phyloP scores from a whole-genome alignment of 2,329 filamentous ascomycete genomes.

The Penicillium expansum region DNA sequence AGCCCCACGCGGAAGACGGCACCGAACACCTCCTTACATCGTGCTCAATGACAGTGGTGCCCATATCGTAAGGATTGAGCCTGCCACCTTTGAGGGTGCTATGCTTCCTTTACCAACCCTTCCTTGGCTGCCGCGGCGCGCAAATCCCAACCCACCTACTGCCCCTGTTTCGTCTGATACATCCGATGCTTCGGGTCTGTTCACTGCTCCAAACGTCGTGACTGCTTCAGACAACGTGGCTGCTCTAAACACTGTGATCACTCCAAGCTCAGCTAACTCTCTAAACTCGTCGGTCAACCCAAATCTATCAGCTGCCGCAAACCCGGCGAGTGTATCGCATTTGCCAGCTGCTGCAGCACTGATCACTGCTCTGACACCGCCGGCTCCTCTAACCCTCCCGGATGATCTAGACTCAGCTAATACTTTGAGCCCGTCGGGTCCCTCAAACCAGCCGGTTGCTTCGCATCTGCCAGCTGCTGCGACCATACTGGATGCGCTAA shows the following conservation, averaged over 20 bases:
- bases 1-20: neutral
- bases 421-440: neutral
- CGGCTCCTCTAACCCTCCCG: neutral
- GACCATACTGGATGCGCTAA: neutral
- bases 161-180: neutral
- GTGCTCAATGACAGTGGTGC: slow-evolving; percentile 28
- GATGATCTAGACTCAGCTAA: neutral
- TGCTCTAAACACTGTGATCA: no score
- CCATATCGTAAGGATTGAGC: neutral
- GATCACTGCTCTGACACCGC: neutral
- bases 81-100: neutral
- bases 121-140: neutral
- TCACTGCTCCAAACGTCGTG: neutral
- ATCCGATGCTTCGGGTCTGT: neutral
- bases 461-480: neutral
- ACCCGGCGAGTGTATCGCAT: neutral
- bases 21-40: slow-evolving; percentile 46
- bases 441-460: neutral
- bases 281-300: neutral
- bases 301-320: neutral
- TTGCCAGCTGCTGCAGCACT: neutral
- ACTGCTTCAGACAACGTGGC: neutral
- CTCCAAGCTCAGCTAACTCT: neutral
- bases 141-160: neutral
- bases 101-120: neutral